Evolutionary conservation across 2,329 filamentous ascomycete genomes (phyloP).

Genomic region (Massarina eburnea): DNA sequence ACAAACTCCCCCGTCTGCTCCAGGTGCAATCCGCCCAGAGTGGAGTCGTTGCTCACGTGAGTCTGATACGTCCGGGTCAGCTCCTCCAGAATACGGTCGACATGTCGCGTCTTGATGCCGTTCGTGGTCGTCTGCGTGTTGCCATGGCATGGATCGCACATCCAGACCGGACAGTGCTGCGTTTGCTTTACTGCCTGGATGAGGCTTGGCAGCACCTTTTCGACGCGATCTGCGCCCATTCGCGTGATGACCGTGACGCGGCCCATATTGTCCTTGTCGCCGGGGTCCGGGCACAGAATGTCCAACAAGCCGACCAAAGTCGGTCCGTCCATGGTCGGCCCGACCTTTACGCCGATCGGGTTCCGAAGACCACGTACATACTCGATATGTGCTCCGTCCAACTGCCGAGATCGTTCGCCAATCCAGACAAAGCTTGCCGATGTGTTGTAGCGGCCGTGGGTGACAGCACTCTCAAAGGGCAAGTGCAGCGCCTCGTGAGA

Average conservation of each 20-base stretch:
- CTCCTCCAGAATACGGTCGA: slow-evolving; percentile 7
- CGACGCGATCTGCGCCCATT: slow-evolving; percentile 6
- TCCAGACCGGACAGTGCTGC: slow-evolving; percentile 7
- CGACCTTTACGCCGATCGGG: slow-evolving; percentile 16
- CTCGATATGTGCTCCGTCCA: slow-evolving; percentile 17
- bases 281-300: not conserved
- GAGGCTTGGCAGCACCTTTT: slow-evolving; percentile 6
- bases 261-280: slow-evolving; percentile 3
- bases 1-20: slow-evolving; percentile 13
- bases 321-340: slow-evolving; percentile 2
- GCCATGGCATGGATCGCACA: slow-evolving; percentile 14
- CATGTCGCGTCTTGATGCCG: slow-evolving; percentile 9
- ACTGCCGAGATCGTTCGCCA: slow-evolving; percentile 17
- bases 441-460: slow-evolving; percentile 11
- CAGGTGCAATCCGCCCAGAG: slow-evolving; percentile 11
- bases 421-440: slow-evolving; percentile 17
- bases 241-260: slow-evolving; percentile 12
- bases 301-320: slow-evolving; percentile 7
- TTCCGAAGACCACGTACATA: slow-evolving; percentile 16
- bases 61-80: slow-evolving; percentile 2
- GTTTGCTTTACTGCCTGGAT: slow-evolving; percentile 7
- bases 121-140: slow-evolving; percentile 9
- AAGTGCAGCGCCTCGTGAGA: slow-evolving; percentile 17
- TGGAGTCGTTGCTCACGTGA: not conserved
- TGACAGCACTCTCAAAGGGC: slow-evolving; percentile 13